Evolutionary conservation across 1,284 basidiomycete species (phyloP).

Genomic region (Trichosporon faecale): DNA sequence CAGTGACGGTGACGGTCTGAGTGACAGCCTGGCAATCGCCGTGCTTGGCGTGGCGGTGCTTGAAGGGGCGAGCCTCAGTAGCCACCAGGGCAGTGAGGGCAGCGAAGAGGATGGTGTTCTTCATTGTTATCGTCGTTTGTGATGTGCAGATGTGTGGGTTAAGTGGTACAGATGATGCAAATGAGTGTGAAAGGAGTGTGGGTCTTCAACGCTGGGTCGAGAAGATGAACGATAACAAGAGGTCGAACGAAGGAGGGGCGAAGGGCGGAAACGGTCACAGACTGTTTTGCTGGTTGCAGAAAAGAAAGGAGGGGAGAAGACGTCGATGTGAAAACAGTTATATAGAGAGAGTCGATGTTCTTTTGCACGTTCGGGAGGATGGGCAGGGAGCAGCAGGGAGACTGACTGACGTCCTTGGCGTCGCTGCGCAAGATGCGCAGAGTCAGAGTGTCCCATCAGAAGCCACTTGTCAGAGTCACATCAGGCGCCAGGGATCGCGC

Average conservation of each 20-base stretch:
- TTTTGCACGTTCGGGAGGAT: background rate
- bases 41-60: constrained; percentile 5
- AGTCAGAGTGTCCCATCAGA: background rate
- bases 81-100: constrained; percentile 10
- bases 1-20: constrained; percentile 1
- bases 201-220: constrained; percentile 1
- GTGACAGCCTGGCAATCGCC: background rate
- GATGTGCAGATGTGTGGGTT: background rate
- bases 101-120: constrained; percentile 3
- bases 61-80: background rate
- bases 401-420: background rate
- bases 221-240: background rate
- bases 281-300: background rate
- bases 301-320: background rate
- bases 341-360: background rate
- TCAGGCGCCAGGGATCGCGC: background rate
- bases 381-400: background rate
- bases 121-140: constrained; percentile 1
- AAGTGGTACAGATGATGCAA: constrained; percentile 4
- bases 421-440: background rate
- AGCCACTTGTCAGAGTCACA: constrained; percentile 10
- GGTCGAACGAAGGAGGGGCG: background rate
- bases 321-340: background rate
- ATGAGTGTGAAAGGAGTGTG: constrained; percentile 3
- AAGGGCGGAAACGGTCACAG: constrained; percentile 2